Percentiles rank a stretch among this genome's conserved stretches.
Evolutionary conservation across 78 protist genomes (phyloP).

Genomic region (Cyanophora paradoxa): DNA sequence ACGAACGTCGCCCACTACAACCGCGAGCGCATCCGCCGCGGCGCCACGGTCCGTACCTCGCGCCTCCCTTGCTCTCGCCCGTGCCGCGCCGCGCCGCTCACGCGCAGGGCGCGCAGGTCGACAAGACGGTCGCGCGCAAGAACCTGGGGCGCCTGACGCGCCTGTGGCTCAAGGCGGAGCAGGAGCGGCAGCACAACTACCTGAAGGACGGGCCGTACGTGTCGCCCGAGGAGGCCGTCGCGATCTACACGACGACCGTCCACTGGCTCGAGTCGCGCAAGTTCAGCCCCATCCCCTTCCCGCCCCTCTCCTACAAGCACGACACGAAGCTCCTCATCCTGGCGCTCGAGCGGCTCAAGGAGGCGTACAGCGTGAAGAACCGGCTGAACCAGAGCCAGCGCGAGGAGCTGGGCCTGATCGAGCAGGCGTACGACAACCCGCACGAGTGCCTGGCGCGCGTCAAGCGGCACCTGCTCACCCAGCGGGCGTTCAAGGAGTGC

Average conservation of each 20-base stretch:
- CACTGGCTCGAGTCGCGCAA: conserved; percentile 94
- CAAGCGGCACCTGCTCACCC: conserved; percentile 95
- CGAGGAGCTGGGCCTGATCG: conserved; percentile 98
- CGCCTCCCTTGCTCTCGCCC: no score
- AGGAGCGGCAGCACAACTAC: conserved; percentile 98
- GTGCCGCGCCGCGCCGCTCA: no score
- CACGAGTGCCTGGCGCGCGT: conserved; percentile 95
- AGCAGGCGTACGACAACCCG: conserved; percentile 99
- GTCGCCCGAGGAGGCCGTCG: conserved; percentile 94
- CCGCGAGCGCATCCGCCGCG: conserved; percentile 96
- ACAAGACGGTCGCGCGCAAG: conserved; percentile 95
- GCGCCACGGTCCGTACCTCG: no score
- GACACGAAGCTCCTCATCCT: conserved; percentile 98
- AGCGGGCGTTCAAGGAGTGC: conserved; percentile 97
- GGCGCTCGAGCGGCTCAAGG: conserved; percentile 96
- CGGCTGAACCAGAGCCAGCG: conserved; percentile 93
- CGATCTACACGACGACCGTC: conserved; percentile 94
- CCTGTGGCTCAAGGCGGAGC: conserved; percentile 96
- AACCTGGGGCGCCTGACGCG: conserved; percentile 99
- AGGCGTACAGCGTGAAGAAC: conserved; percentile 84
- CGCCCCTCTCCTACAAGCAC: conserved; percentile 96
- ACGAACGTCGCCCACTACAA: conserved; percentile 95
- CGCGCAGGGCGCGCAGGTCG: no score
- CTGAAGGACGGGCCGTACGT: conserved; percentile 99
- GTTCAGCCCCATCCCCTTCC: conserved; percentile 98